These are phyloP conservation scores for Auxenochlorella protothecoides DNA, from an alignment of 139 green algal genomes.

Conservation along the genomic window DNA sequence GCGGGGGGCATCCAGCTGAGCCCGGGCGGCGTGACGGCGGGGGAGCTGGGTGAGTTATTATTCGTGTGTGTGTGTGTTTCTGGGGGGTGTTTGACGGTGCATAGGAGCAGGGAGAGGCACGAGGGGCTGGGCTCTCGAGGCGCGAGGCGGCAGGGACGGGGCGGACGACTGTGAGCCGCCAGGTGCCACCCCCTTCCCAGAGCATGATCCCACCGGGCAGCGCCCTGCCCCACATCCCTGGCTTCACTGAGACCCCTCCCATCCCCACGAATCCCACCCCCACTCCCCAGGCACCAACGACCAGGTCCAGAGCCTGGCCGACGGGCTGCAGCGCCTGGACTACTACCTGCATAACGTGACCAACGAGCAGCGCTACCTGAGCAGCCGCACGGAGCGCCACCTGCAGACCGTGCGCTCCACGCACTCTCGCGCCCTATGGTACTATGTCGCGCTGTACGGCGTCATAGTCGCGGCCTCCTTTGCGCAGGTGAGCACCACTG, in stretches of 20 bases:
- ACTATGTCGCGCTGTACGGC: constrained; percentile 22
- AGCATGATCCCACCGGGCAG: background rate
- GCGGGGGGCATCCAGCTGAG: background rate
- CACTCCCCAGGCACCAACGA: constrained; percentile 9
- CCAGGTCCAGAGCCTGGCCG: constrained; percentile 19
- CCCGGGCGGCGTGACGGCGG: background rate
- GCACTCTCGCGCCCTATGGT: constrained; percentile 15
- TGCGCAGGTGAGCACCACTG: constrained; percentile 7
- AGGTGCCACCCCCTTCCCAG: background rate
- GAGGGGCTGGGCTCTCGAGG: too few relatives aligned
- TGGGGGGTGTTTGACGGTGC: too few relatives aligned
- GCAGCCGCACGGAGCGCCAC: constrained; percentile 23
- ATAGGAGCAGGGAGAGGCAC: too few relatives aligned
- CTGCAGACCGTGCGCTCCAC: constrained; percentile 25
- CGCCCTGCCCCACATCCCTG: too few relatives aligned
- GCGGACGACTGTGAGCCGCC: background rate
- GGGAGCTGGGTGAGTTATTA: constrained; percentile 6
- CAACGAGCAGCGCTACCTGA: constrained; percentile 28
- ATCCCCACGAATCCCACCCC: background rate
- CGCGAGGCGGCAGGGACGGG: too few relatives aligned
- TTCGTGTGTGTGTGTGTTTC: background rate
- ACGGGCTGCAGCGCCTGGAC: constrained; percentile 27
- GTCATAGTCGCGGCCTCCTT: constrained; percentile 18
- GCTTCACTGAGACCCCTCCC: background rate
- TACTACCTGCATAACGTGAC: constrained; percentile 30